phyloP scores from a whole-genome alignment of 768 basidiomycete genomes.

The Boletellus sp. region DNA sequence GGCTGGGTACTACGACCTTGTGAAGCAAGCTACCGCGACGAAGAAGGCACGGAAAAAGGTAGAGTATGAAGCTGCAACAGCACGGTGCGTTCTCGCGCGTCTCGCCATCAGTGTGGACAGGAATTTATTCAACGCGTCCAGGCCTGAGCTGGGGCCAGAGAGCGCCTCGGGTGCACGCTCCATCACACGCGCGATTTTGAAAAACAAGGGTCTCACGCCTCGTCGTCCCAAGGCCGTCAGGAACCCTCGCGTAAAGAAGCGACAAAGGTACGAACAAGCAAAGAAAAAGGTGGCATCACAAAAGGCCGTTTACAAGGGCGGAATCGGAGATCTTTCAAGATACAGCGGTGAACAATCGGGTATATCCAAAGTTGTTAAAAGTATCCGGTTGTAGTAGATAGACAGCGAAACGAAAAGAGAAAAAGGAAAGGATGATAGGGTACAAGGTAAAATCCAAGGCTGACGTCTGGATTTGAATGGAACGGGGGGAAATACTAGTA shows the following conservation, averaged over 20 bases:
- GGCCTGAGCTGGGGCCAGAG: conserved; percentile 35
- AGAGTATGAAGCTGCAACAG: conserved; percentile 67
- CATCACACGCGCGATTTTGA: conserved; percentile 85
- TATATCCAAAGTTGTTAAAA: conserved; percentile 88
- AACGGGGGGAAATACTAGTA: conserved; percentile 4
- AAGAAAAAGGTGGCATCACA: conserved; percentile 89
- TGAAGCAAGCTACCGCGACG: conserved; percentile 67
- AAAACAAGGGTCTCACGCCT: conserved; percentile 93
- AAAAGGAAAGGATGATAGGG: neutral
- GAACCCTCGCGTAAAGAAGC: conserved; percentile 97
- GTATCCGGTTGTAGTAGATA: conserved; percentile 58
- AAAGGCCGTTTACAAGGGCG: conserved; percentile 91
- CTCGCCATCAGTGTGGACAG: conserved; percentile 7
- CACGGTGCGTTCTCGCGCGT: conserved; percentile 43
- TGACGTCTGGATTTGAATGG: conserved; percentile 14
- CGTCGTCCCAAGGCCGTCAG: conserved; percentile 84
- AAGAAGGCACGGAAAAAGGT: conserved; percentile 78
- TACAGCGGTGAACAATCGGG: conserved; percentile 94
- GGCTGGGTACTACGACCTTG: conserved; percentile 88
- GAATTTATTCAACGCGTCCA: conserved; percentile 11
- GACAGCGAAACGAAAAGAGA: conserved; percentile 1
- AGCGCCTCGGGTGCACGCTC: conserved; percentile 73
- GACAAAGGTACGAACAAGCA: conserved; percentile 89
- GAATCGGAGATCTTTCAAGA: conserved; percentile 61
- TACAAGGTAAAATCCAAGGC: conserved; percentile 13